Conservation (phyloP, 2,329 filamentous ascomycete genomes). For the Clonostachys rosea region DNA sequence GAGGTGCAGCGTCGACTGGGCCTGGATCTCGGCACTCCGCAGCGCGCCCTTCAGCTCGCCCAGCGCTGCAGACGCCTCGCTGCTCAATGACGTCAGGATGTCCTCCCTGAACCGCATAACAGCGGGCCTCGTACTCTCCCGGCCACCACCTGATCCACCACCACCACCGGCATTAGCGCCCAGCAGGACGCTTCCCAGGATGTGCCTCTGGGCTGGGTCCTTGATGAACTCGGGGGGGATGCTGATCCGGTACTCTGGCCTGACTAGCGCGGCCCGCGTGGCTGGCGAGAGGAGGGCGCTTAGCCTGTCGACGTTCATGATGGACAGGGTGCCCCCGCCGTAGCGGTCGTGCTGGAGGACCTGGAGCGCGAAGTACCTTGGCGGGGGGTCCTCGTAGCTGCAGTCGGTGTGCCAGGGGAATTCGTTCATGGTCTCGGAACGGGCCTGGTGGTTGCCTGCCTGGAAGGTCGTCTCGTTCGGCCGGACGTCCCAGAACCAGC, state of each 20-base stretch:
- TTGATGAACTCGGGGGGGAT: conserved; percentile 28
- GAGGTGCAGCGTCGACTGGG: conserved; percentile 13
- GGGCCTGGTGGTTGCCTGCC: conserved; percentile 21
- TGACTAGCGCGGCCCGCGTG: conserved; percentile 11
- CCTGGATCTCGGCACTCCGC: conserved; percentile 4
- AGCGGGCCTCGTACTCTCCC: not conserved
- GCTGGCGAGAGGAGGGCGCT: conserved; percentile 13
- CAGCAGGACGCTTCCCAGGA: conserved; percentile 12
- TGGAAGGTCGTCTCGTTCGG: conserved; percentile 20
- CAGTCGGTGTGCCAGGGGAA: conserved; percentile 40
- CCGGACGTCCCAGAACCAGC: conserved; percentile 39
- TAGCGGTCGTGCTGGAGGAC: conserved; percentile 30
- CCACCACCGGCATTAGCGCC: conserved; percentile 3
- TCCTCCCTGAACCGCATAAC: conserved; percentile 23
- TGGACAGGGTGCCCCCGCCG: conserved; percentile 33
- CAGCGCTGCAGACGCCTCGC: conserved; percentile 12
- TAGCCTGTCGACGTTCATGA: conserved; percentile 23
- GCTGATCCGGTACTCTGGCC: conserved; percentile 20
- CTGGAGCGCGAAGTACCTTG: conserved; percentile 33
- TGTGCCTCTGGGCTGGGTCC: conserved; percentile 5
- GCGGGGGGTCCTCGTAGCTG: conserved; percentile 29
- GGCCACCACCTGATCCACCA: not conserved
- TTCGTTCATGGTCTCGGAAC: conserved; percentile 32
- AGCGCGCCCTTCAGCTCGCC: conserved; percentile 13
- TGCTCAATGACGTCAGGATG: conserved; percentile 18